A percentile compares a stretch with the other conserved stretches of the same genome.
These are phyloP conservation scores for Saccharomyces mikatae DNA, from an alignment of 805 yeast species.

Conservation along the genomic window DNA sequence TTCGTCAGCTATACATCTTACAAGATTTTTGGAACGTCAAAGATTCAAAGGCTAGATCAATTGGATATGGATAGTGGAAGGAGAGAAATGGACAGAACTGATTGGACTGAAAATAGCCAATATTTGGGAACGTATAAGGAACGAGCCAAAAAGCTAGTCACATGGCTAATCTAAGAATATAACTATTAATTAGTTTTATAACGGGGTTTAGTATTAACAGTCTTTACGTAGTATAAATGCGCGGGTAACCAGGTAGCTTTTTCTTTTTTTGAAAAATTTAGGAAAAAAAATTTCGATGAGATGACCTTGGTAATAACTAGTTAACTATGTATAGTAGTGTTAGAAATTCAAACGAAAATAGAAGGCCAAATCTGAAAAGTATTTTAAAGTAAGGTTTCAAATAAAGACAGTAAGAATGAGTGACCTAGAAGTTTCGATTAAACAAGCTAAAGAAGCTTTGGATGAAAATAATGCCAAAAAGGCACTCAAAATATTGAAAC, in stretches of 20 bases:
- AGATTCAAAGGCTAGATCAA: constrained; percentile 60
- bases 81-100: constrained; percentile 69
- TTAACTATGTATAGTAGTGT: background rate
- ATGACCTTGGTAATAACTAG: background rate
- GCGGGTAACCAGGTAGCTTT: background rate
- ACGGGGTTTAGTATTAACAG: background rate
- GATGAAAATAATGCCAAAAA: constrained; percentile 25
- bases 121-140: constrained; percentile 30
- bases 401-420: constrained; percentile 8
- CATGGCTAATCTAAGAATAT: constrained; percentile 27
- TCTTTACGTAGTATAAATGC: background rate
- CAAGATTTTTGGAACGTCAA: constrained; percentile 52
- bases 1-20: constrained; percentile 44
- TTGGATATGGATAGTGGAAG: constrained; percentile 79
- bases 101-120: constrained; percentile 68
- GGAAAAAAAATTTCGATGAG: constrained; percentile 5
- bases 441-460: constrained; percentile 20
- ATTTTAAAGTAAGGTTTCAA: background rate
- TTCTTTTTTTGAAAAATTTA: background rate
- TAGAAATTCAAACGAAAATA: background rate
- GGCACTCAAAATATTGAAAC: constrained; percentile 31
- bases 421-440: constrained; percentile 9
- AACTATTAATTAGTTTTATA: background rate
- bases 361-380: background rate
- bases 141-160: constrained; percentile 19